Conservation (phyloP, 1,139 yeast genomes). For the Arxiozyma slooffiae region DNA sequence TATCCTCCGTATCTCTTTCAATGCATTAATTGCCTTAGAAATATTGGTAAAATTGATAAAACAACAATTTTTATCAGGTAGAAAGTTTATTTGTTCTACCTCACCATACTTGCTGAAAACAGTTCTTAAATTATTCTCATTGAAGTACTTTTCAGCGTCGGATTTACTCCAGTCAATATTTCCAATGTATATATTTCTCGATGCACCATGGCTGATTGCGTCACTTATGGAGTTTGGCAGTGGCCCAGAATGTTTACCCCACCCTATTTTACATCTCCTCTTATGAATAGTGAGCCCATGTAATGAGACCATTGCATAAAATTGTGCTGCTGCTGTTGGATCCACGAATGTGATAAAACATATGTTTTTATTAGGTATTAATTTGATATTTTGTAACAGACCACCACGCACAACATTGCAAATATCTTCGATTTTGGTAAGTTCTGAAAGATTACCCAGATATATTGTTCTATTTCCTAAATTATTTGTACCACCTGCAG, state of each 20-base stretch:
- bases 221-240: slow-evolving; percentile 67
- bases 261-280: slow-evolving; percentile 76
- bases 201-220: slow-evolving; percentile 91
- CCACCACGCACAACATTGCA: slow-evolving; percentile 95
- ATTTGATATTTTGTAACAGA: slow-evolving; percentile 60
- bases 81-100: slow-evolving; percentile 84
- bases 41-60: slow-evolving; percentile 87
- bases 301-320: slow-evolving; percentile 76
- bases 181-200: slow-evolving; percentile 85
- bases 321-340: slow-evolving; percentile 88
- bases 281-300: slow-evolving; percentile 77
- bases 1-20: slow-evolving; percentile 51
- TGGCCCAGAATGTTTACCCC: slow-evolving; percentile 96
- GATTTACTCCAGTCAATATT: slow-evolving; percentile 35
- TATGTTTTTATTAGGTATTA: slow-evolving; percentile 77
- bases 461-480: slow-evolving; percentile 88
- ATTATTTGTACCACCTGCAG: slow-evolving; percentile 71
- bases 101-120: slow-evolving; percentile 82
- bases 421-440: slow-evolving; percentile 79
- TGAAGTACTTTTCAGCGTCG: slow-evolving; percentile 21
- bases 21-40: slow-evolving; percentile 76
- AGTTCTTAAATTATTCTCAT: slow-evolving; percentile 47
- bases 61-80: slow-evolving; percentile 79
- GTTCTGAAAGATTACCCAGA: slow-evolving; percentile 77
- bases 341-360: slow-evolving; percentile 89